Percentiles rank a stretch among this genome's conserved stretches.
Conservation (phyloP, 768 basidiomycete genomes). For the Termitomyces sp. region DNA sequence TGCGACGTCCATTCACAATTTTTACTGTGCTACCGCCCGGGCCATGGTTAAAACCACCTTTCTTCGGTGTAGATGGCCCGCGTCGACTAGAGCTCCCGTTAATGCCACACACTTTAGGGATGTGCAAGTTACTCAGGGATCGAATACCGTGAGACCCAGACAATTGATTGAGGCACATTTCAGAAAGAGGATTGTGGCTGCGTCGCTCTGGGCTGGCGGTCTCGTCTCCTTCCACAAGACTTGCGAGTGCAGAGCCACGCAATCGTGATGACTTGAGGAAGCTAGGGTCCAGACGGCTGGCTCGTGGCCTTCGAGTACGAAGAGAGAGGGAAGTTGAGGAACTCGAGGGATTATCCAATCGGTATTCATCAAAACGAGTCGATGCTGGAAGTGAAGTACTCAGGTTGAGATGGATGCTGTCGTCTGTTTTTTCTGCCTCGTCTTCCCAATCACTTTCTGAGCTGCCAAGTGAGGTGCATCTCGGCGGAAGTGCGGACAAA, state of each 20-base stretch:
- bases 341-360: constrained; percentile 14
- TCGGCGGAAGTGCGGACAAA: constrained; percentile 26
- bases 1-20: constrained; percentile 41
- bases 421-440: constrained; percentile 64
- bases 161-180: constrained; percentile 59
- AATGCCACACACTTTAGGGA: constrained; percentile 30
- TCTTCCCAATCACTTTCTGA: constrained; percentile 92
- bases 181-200: constrained; percentile 44
- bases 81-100: constrained; percentile 45
- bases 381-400: constrained; percentile 34
- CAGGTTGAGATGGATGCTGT: constrained; percentile 59
- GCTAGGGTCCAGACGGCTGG: constrained; percentile 62
- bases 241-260: constrained; percentile 44
- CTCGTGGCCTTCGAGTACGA: constrained; percentile 42
- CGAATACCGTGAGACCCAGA: constrained; percentile 20
- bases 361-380: constrained; percentile 10
- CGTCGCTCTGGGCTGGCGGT: constrained; percentile 28
- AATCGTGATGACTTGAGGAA: constrained; percentile 54
- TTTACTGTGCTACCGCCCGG: constrained; percentile 4
- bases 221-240: constrained; percentile 73
- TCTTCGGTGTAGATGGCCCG: constrained; percentile 41
- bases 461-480: constrained; percentile 47
- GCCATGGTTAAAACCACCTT: constrained; percentile 10
- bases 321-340: constrained; percentile 19
- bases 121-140: constrained; percentile 21